Evolutionary conservation across 345 rosid genomes (phyloP).

Genomic region (Acer saccharum): DNA sequence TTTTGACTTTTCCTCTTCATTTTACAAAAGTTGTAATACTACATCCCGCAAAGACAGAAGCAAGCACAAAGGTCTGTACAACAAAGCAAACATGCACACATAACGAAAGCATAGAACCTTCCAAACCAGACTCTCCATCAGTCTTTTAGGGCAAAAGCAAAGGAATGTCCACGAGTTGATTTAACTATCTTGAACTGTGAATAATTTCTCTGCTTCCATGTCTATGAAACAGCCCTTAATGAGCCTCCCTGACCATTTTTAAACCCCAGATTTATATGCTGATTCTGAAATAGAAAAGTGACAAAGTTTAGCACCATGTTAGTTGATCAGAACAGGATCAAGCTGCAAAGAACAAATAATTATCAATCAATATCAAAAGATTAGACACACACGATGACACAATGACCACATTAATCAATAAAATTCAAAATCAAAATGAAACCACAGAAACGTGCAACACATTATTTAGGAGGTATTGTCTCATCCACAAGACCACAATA

Average conservation of each 20-base stretch:
- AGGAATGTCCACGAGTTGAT: constrained; percentile 2
- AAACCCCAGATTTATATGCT: constrained; percentile 9
- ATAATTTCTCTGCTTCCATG: constrained; percentile 15
- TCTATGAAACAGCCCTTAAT: constrained; percentile 28
- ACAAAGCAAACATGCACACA: constrained; percentile 25
- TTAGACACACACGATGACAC: neutral
- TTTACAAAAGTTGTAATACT: constrained; percentile 23
- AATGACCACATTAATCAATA: neutral
- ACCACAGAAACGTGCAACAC: neutral
- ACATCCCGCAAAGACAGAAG: constrained; percentile 6
- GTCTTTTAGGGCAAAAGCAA: constrained; percentile 10
- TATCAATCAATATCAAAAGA: neutral
- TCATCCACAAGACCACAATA: neutral
- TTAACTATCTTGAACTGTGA: neutral
- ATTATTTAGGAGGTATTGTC: neutral
- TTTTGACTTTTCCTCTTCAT: constrained; percentile 2
- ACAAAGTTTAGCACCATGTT: neutral
- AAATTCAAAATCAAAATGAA: no score
- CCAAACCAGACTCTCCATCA: constrained; percentile 18
- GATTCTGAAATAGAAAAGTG: constrained; percentile 19
- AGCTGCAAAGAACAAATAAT: neutral
- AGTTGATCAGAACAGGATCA: neutral
- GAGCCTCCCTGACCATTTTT: constrained; percentile 20
- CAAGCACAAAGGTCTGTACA: constrained; percentile 21
- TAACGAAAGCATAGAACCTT: constrained; percentile 14